Percentiles rank a stretch among this genome's conserved stretches.
These are phyloP conservation scores for Stagonosporopsis rhizophila DNA, from an alignment of 2,329 filamentous ascomycete species.

Conservation along the genomic window DNA sequence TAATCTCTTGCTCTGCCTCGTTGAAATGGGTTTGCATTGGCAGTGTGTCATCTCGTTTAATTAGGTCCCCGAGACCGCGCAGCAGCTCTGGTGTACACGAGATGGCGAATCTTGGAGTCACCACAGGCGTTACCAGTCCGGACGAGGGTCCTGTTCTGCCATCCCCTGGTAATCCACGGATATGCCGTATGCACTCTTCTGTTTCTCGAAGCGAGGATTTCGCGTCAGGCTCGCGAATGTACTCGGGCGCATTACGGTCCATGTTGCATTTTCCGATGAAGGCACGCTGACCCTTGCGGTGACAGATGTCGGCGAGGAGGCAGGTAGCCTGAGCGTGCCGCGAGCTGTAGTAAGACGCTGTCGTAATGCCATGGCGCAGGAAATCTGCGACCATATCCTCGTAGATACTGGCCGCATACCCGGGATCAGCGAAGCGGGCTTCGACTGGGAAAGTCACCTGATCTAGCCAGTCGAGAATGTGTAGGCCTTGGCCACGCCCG, in stretches of 20 bases:
- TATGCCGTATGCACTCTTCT: not conserved
- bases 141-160: not conserved
- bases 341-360: not conserved
- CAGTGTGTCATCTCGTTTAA: not conserved
- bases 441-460: not conserved
- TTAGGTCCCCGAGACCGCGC: not conserved
- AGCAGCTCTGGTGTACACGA: not conserved
- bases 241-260: not conserved
- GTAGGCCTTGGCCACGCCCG: not conserved
- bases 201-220: not conserved
- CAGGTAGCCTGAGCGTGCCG: not conserved
- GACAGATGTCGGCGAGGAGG: not conserved
- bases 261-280: not conserved
- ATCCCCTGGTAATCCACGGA: not conserved
- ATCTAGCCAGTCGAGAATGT: not conserved
- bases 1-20: not conserved
- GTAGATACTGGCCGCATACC: not conserved
- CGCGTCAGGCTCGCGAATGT: not conserved
- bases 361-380: not conserved
- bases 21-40: not conserved
- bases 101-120: not conserved
- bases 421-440: not conserved
- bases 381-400: not conserved
- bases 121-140: not conserved
- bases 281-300: not conserved